Base-by-base conservation (phyloP, 345 rosid species). In the Lagerstroemia speciosa region DNA sequence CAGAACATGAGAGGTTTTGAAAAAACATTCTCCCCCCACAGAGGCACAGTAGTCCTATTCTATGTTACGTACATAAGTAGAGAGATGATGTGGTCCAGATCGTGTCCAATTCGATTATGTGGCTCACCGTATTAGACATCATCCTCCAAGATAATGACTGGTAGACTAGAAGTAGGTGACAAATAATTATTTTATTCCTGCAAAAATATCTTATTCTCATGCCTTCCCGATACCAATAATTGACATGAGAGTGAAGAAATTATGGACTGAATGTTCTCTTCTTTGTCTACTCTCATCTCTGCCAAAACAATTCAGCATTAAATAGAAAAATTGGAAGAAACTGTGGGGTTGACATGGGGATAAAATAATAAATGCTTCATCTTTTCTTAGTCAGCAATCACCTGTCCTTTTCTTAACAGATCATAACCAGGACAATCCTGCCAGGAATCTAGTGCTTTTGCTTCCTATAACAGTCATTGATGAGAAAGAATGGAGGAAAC, bases 361-460 rank as follows among this genome's bases (percentile, higher is more conserved):
- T 57, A 48, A 48, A 31, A 37, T 67, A 12, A 32, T 1, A 19
- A 6, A 17, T 33, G 33, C 2, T 32, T 15, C 41, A 0, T n/a
- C 61, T 52, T 4, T 8, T 58, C 1, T 19, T 40, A 29, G 22
- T 69, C 27, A 22, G 37, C 55, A 22, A 48, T 62, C 72, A 46
- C 65, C 62, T 65, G 64, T 52, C 32, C 48, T 64, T 36, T 50
- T 29, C 32, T 17, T 29, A 57, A 46, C 57, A 41, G 50, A 27
- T 48, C 29, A 57, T 11, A 37, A 64, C 64, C 34, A 24, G 63
- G 22, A 72, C 64, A 55, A 57, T 15, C 66, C 57, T 60, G 72
- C 78, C 78, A 77, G 79, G 86, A 83, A 85, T 88, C 83, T 63
- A 72, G 84, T 70, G 73, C 64, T 79, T 67, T 53, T 73, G 84